These are phyloP conservation scores for Aspergillus flavus DNA, from an alignment of 2,329 filamentous ascomycete genomes.

Conservation along the genomic window DNA sequence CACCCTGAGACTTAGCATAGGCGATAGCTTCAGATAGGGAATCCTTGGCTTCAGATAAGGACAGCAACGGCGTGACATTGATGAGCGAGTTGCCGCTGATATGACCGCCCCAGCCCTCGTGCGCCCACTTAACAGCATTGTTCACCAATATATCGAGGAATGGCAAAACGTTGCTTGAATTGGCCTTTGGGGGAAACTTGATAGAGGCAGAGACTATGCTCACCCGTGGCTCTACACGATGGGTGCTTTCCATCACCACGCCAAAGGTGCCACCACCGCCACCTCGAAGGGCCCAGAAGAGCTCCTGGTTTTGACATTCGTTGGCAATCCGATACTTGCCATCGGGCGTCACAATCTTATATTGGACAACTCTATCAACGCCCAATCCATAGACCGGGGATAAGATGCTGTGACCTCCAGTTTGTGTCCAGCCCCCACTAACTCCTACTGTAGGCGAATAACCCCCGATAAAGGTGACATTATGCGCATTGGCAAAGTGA, in stretches of 20 bases:
- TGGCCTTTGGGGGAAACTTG: conserved; percentile 16
- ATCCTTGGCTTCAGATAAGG: conserved; percentile 14
- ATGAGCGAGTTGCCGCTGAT: conserved; percentile 21
- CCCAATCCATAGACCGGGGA: conserved; percentile 32
- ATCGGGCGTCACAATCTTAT: conserved; percentile 29
- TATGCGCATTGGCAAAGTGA: conserved; percentile 27
- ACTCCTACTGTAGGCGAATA: conserved; percentile 19
- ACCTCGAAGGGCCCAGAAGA: conserved; percentile 22
- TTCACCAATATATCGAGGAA: conserved; percentile 28
- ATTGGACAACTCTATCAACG: conserved; percentile 31
- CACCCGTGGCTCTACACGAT: conserved; percentile 16
- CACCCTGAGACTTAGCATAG: conserved; percentile 16
- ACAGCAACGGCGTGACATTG: conserved; percentile 20
- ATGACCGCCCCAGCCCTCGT: conserved; percentile 27
- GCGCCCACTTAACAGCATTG: conserved; percentile 22
- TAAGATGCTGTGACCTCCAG: conserved; percentile 33
- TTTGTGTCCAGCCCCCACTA: conserved; percentile 32
- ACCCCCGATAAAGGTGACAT: conserved; percentile 28
- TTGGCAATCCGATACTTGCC: conserved; percentile 20
- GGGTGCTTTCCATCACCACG: conserved; percentile 19
- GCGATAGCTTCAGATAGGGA: conserved; percentile 15
- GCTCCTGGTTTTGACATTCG: conserved; percentile 19
- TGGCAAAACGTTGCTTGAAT: conserved; percentile 18
- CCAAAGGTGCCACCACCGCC: conserved; percentile 19
- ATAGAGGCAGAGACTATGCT: conserved; percentile 16